A percentile compares a stretch with the other conserved stretches of the same genome.
phyloP scores from a whole-genome alignment of 345 rosid genomes.

The Trapa incisa region DNA sequence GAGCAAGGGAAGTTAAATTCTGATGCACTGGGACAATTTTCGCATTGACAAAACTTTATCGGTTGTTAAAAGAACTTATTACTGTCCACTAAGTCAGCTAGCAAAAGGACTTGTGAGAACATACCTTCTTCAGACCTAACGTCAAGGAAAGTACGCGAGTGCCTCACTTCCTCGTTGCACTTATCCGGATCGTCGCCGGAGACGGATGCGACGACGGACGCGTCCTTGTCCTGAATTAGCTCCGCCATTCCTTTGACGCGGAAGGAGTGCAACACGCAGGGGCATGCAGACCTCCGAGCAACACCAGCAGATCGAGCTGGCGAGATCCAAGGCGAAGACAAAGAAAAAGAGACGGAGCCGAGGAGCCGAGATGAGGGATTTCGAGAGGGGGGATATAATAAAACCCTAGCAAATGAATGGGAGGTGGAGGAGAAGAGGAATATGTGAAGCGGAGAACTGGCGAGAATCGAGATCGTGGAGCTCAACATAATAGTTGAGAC shows the following conservation, averaged over 20 bases:
- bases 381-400: neutral
- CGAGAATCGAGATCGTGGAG: slow-evolving; percentile 10
- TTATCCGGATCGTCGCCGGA: slow-evolving; percentile 12
- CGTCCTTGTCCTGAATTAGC: slow-evolving; percentile 47
- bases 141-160: slow-evolving; percentile 57
- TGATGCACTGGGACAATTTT: neutral
- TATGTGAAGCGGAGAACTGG: slow-evolving; percentile 24
- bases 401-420: neutral
- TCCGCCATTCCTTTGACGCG: slow-evolving; percentile 49
- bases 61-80: neutral
- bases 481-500: slow-evolving; percentile 11
- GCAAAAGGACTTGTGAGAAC: neutral
- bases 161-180: slow-evolving; percentile 18
- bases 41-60: too few species aligned
- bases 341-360: slow-evolving; percentile 16
- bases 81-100: neutral
- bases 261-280: slow-evolving; percentile 18
- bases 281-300: slow-evolving; percentile 14
- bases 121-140: slow-evolving; percentile 67
- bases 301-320: slow-evolving; percentile 19
- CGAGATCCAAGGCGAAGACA: slow-evolving; percentile 3
- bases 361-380: neutral
- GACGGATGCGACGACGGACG: slow-evolving; percentile 17
- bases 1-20: neutral
- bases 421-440: slow-evolving; percentile 27